A percentile compares a stretch with the other conserved stretches of the same genome.
Evolutionary conservation across 805 yeast species (phyloP).

Genomic region (Ogataea angusta): DNA sequence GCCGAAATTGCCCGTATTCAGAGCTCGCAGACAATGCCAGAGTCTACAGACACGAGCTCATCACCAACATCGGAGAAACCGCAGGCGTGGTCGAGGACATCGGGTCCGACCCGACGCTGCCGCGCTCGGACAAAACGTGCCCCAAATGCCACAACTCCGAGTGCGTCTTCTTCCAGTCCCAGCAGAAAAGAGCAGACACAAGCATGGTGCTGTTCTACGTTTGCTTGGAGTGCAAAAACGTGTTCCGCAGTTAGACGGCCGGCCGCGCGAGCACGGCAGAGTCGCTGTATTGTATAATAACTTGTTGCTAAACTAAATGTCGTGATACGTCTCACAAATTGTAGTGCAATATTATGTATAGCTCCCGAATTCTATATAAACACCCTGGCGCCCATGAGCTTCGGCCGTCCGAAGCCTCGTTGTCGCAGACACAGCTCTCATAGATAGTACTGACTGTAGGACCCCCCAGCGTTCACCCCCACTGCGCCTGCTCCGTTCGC

Average conservation of each 20-base stretch:
- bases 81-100: constrained; percentile 97
- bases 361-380: neutral
- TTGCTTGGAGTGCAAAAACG: constrained; percentile 81
- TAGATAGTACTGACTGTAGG: constrained; percentile 30
- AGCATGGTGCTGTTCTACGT: constrained; percentile 94
- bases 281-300: neutral
- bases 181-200: constrained; percentile 92
- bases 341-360: neutral
- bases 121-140: constrained; percentile 91
- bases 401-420: neutral
- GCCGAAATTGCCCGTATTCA: constrained; percentile 92
- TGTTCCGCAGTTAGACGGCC: constrained; percentile 40
- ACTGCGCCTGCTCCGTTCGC: constrained; percentile 6
- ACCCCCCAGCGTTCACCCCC: constrained; percentile 16
- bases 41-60: constrained; percentile 89
- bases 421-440: constrained; percentile 11
- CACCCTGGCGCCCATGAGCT: neutral
- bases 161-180: constrained; percentile 95
- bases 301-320: neutral
- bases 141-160: constrained; percentile 84
- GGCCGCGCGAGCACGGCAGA: neutral
- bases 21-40: constrained; percentile 86
- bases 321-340: neutral
- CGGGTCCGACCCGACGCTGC: constrained; percentile 96
- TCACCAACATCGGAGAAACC: constrained; percentile 88